Evolutionary conservation across 257 asterid genomes (phyloP), one percentile per base, ranked within the genome.

Genomic region (Lycium ferocissimum): DNA sequence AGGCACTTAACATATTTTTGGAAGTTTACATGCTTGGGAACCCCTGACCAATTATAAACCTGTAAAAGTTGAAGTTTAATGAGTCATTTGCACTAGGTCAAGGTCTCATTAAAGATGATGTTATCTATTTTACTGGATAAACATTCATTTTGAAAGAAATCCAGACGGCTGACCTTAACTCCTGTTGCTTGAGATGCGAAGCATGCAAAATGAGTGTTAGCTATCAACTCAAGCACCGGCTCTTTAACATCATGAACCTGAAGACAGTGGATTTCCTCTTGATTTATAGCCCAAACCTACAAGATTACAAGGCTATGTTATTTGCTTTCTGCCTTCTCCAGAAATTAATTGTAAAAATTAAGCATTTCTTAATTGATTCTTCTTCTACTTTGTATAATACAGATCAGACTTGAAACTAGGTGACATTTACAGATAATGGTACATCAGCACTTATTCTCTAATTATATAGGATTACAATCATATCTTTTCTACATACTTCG

Each of bases 161-260:
- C 35, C 2, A 85, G 57, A 38, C 79, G 37, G 4, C 84, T 84
- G 83, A 93, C 97, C 97, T 92, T 94, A 65, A 94, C 92, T 62
- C 98, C 98, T 80, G 90, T 87, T 81, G 89, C 93, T 87, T 91
- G 98, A 86, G 97, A 89, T 0, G 95, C 83, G 83, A 91, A 94
- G 92, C 93, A 92, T 0, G 92, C 97, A 1, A 91, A 80, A 53
- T 82, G 86, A 11, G 91, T 76, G 83, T 92, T 92, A 15, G 98
- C 97, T 84, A 91, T 81, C 83, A 93, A 86, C 69, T 85, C 92
- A 37, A 86, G 58, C 49, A 94, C 95, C 17, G 91, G 90, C 89
- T 92, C 98, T 86, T 89, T 94, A 38, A 94, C 97, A 67, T 94
- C 97, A 83, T 93, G 98, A 82, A 90, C 93, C 71, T 92, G 98